A percentile compares a stretch with the other conserved stretches of the same genome.
Evolutionary conservation across 345 rosid genomes (phyloP).

Genomic region (Odontarrhena argentea): DNA sequence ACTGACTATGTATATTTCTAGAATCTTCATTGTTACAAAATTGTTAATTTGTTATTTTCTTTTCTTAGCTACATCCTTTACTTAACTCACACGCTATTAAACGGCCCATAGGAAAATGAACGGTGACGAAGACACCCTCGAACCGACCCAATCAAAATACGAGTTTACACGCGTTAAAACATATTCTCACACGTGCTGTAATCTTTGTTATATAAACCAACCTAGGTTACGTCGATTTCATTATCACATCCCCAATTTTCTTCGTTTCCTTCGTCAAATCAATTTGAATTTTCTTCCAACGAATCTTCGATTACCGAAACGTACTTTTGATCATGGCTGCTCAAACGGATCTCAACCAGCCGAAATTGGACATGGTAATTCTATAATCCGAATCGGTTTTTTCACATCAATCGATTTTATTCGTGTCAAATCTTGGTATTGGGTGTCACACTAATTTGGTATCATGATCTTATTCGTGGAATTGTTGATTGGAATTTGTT

Average conservation of each 20-base stretch:
- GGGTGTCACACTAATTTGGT: background rate
- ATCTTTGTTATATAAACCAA: background rate
- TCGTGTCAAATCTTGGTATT: background rate
- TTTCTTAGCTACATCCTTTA: conserved; percentile 38
- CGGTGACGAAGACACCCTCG: conserved; percentile 12
- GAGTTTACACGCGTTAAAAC: conserved; percentile 26
- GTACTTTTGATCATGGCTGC: conserved; percentile 36
- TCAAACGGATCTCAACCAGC: conserved; percentile 39
- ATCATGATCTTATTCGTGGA: background rate
- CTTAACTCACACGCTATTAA: conserved; percentile 38
- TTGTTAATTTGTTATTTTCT: background rate
- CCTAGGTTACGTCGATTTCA: conserved; percentile 22
- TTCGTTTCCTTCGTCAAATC: conserved; percentile 36
- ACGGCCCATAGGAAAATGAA: conserved; percentile 38
- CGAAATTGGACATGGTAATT: conserved; percentile 38
- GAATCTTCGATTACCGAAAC: conserved; percentile 13
- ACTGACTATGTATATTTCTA: background rate
- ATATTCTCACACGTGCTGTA: conserved; percentile 25
- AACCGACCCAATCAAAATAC: conserved; percentile 25
- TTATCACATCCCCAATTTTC: conserved; percentile 19
- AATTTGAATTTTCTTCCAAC: conserved; percentile 2
- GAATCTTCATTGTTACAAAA: background rate
- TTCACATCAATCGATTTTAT: background rate
- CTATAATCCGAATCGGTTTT: background rate
- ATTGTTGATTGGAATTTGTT: background rate